A percentile compares a stretch with the other conserved stretches of the same genome.
Evolutionary conservation across 2,329 filamentous ascomycete species (phyloP).

Genomic region (Mycosphaerelloides madeirae): DNA sequence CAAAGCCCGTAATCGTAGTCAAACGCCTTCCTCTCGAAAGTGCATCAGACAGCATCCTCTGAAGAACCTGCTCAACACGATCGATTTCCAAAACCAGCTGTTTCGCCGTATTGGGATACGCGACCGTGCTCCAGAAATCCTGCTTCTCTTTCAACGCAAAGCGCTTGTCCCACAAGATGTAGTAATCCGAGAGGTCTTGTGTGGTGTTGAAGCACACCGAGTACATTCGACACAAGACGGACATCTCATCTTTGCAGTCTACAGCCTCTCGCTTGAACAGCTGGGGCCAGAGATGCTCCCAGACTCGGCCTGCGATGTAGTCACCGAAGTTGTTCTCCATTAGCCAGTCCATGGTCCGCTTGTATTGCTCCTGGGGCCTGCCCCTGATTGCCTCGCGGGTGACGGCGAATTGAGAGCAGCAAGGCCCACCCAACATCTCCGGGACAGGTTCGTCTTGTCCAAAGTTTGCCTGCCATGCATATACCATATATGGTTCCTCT

Average conservation of each 20-base stretch:
- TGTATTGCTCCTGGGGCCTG: slow-evolving; percentile 13
- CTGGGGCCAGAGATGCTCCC: slow-evolving; percentile 18
- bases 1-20: too few relatives aligned
- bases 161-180: too few relatives aligned
- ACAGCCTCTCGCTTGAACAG: background rate
- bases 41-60: too few relatives aligned
- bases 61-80: too few relatives aligned
- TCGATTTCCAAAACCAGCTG: too few relatives aligned
- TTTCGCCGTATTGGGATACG: too few relatives aligned
- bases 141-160: too few relatives aligned
- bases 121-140: too few relatives aligned
- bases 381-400: slow-evolving; percentile 9
- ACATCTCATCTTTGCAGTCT: background rate
- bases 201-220: background rate
- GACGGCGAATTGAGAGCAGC: slow-evolving; percentile 19
- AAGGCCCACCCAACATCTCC: slow-evolving; percentile 12
- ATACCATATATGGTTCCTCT: slow-evolving; percentile 16
- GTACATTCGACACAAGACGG: background rate
- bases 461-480: slow-evolving; percentile 12
- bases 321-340: slow-evolving; percentile 11
- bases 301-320: slow-evolving; percentile 10
- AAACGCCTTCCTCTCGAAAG: too few relatives aligned
- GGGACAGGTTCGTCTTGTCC: slow-evolving; percentile 11
- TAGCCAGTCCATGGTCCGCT: slow-evolving; percentile 11
- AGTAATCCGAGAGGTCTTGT: background rate